Base-by-base conservation (phyloP, 2,329 filamentous ascomycete genomes). In the Colletotrichum australisinense region DNA sequence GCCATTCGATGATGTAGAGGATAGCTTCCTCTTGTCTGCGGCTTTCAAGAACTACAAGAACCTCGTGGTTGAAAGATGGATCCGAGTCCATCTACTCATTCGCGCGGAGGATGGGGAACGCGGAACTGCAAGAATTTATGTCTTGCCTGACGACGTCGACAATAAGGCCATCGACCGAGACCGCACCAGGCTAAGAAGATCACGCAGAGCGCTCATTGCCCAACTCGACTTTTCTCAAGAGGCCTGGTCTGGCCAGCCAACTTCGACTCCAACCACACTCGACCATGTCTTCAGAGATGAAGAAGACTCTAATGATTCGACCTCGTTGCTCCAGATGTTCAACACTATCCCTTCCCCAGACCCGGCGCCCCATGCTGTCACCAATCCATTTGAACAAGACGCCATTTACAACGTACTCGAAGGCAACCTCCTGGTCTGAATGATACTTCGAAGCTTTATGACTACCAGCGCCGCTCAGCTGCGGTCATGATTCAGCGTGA, bases 401-500 rank as follows among this genome's bases (percentile, higher is more conserved):
- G 87, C 89, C 0, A 88, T 93, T 78, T 82, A 87, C 53, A 85
- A 86, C 30, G 79, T 95, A 1, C 79, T 94, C 59, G 79, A 85
- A 42, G 86, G 87, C 77, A 77, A 83, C 14, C 76, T 93, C 1
- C 82, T 1, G 93, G 93, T 0, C 80, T 95, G 5, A 62, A 28
- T 12, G 88, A 81, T 16, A 94, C 94, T 0, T 83, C 83, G 0
- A 32, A 49, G 19, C 84, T 98, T 0, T 94, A 97, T 79, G 87
- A 89, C 0, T 97, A 97, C 77, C 96, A 98, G 80, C 88, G 92
- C 63, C 89, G 93, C 57, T 96, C 95, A 1, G 93, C 93, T 0
- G 94, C 94, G 4, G 80, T 93, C 32, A 98, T 98, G 95, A 83
- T 98, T 22, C 93, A 97, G 79, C 91, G 93, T 66, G 96, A 98